These are phyloP conservation scores for Polyplosphaeria fusca DNA, from an alignment of 495 filamentous ascomycete species.

Conservation along the genomic window DNA sequence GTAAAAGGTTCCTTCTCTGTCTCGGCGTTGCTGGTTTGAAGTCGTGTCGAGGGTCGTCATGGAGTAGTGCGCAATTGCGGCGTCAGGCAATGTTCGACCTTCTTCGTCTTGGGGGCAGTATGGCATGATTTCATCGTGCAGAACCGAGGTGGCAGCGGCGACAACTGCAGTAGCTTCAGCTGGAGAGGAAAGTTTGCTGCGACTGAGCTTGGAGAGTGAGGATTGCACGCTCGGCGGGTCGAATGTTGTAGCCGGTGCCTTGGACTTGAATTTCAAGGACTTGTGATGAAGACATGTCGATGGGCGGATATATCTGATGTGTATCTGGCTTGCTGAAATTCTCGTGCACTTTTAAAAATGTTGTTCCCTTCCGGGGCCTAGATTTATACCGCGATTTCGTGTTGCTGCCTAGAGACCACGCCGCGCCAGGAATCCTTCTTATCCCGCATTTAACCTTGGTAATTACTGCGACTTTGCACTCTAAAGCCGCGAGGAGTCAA, in stretches of 20 bases:
- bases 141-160: background rate
- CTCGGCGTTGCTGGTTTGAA: background rate
- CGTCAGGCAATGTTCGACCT: background rate
- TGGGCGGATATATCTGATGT: no score
- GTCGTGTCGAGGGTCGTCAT: constrained; percentile 16
- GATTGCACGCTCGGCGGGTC: constrained; percentile 10
- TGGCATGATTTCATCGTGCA: constrained; percentile 6
- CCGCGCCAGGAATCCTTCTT: no score
- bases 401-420: no score
- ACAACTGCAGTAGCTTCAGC: constrained; percentile 3
- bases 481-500: no score
- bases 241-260: background rate
- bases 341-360: no score
- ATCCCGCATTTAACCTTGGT: no score
- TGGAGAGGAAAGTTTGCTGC: background rate
- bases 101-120: constrained; percentile 6
- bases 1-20: background rate
- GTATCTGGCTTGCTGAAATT: no score
- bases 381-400: no score
- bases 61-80: constrained; percentile 10
- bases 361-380: no score
- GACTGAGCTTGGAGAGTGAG: constrained; percentile 4
- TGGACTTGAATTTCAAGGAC: constrained; percentile 15
- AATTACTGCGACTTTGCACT: no score
- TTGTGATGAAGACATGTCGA: no score